Percentiles rank a stretch among this genome's conserved stretches.
Evolutionary conservation across 345 rosid genomes (phyloP).

Genomic region (Eucalyptus shirleyi): DNA sequence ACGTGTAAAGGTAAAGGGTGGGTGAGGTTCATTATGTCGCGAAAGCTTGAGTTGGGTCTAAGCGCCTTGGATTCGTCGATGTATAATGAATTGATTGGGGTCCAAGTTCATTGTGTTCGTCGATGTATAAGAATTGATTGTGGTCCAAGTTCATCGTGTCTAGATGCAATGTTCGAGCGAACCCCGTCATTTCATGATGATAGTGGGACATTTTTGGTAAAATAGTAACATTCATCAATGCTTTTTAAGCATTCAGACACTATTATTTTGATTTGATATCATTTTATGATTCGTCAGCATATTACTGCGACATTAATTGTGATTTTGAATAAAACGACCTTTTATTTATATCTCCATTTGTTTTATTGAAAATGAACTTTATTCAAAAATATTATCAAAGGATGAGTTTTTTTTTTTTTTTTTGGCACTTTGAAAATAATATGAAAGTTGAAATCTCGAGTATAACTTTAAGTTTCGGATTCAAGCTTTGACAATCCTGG

Average conservation of each 20-base stretch:
- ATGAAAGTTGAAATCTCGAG: not conserved
- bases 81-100: not conserved
- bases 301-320: too few species aligned
- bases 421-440: not conserved
- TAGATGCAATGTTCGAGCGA: not conserved
- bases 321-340: not conserved
- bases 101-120: not conserved
- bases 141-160: not conserved
- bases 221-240: not conserved
- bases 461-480: not conserved
- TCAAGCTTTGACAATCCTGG: not conserved
- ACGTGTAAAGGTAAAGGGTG: not conserved
- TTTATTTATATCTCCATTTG: not conserved
- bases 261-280: not conserved
- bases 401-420: not conserved
- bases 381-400: too few species aligned
- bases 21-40: not conserved
- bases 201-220: not conserved
- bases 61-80: not conserved
- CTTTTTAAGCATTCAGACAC: not conserved
- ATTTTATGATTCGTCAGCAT: not conserved
- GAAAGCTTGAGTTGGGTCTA: not conserved
- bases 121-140: not conserved
- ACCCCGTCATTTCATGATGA: not conserved
- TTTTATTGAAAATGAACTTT: not conserved